These are phyloP conservation scores for Symbiodinium pilosum DNA, from an alignment of 73 alveolate genomes.

Conservation along the genomic window DNA sequence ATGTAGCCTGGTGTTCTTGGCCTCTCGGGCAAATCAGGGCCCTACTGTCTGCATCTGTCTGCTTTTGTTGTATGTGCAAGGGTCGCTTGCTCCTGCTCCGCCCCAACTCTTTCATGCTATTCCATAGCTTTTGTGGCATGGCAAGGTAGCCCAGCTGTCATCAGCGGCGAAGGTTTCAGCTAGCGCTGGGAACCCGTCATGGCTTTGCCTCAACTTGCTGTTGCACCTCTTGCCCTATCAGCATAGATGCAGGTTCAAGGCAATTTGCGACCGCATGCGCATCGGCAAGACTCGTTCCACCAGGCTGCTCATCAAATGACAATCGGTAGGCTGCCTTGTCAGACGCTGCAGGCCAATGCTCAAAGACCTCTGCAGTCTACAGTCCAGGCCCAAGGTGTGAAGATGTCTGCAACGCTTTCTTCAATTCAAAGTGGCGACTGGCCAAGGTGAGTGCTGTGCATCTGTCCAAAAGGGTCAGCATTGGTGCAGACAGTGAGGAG, in stretches of 20 bases:
- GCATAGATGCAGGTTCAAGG: too few relatives aligned
- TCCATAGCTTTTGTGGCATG: too few relatives aligned
- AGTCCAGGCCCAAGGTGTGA: not conserved
- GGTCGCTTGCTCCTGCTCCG: too few relatives aligned
- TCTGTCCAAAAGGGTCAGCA: slow-evolving; percentile 29
- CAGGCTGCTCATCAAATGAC: not conserved
- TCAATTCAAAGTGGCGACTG: not conserved
- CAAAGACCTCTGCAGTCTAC: not conserved
- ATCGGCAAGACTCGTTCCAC: not conserved
- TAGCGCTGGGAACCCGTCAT: not conserved
- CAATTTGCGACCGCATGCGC: not conserved
- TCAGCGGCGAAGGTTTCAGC: not conserved
- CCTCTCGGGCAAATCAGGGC: too few relatives aligned
- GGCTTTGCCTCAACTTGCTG: too few relatives aligned
- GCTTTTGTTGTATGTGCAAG: too few relatives aligned
- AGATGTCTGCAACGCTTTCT: too few relatives aligned
- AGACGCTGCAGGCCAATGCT: not conserved
- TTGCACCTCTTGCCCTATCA: too few relatives aligned
- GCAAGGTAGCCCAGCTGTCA: not conserved
- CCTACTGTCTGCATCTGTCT: too few relatives aligned
- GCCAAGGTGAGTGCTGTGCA: slow-evolving; percentile 48
- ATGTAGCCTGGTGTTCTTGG: too few relatives aligned
- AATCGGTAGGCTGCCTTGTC: too few relatives aligned
- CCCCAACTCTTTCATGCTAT: too few relatives aligned
- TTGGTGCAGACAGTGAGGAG: not conserved